Evolutionary conservation across 768 basidiomycete species (phyloP).

Genomic region (Clathrus columnatus): DNA sequence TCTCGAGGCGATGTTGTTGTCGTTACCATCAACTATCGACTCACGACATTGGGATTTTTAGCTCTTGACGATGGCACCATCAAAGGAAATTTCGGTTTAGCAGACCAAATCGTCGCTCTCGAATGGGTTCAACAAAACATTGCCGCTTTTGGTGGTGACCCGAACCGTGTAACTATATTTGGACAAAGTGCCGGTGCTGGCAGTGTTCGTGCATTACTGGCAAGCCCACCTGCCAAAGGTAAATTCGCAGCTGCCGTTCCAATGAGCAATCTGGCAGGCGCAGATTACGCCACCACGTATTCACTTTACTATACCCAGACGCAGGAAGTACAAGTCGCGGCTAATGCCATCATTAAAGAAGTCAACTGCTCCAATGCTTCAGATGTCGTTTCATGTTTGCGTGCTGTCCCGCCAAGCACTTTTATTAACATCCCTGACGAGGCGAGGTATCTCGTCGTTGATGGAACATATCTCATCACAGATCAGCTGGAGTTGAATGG

Average conservation of each 20-base stretch:
- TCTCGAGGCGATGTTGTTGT: conserved; percentile 13
- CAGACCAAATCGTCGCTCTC: conserved; percentile 20
- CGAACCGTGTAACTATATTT: conserved; percentile 40
- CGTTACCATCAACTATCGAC: conserved; percentile 5
- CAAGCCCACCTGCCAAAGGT: conserved; percentile 27
- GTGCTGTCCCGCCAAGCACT: conserved; percentile 24
- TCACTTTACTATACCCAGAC: conserved; percentile 40
- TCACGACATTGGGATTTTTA: conserved; percentile 24
- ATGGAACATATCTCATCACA: conserved; percentile 37
- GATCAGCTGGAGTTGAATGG: conserved; percentile 33
- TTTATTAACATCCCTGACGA: conserved; percentile 28
- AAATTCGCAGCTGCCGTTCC: conserved; percentile 33
- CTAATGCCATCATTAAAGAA: conserved; percentile 26
- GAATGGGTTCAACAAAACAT: conserved; percentile 46
- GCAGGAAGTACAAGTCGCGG: conserved; percentile 30
- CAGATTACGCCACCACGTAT: conserved; percentile 39
- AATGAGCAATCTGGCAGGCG: conserved; percentile 40
- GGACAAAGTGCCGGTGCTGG: conserved; percentile 49
- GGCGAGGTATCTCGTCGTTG: conserved; percentile 34
- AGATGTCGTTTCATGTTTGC: conserved; percentile 31
- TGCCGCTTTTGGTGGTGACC: conserved; percentile 49
- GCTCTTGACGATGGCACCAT: conserved; percentile 32
- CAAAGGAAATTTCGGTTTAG: conserved; percentile 13
- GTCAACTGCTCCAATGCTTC: conserved; percentile 31
- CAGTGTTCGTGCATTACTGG: conserved; percentile 32